Conservation (phyloP, 1,284 basidiomycete genomes). For the Xerocomus nothofagi region DNA sequence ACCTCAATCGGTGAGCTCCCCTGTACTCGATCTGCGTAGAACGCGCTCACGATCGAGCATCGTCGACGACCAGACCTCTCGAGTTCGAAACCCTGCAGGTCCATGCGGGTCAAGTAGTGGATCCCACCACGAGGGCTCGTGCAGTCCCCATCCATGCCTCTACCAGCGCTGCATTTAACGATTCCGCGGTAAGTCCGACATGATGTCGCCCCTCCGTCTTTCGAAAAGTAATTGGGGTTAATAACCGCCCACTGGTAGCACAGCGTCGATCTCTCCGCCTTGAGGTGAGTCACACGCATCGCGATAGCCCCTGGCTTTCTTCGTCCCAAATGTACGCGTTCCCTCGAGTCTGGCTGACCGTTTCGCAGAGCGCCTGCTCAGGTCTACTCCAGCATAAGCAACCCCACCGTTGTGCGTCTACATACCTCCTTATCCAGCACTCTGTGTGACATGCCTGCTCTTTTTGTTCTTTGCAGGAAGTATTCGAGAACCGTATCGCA, state of each 20-base stretch:
- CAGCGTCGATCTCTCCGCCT: constrained; percentile 81
- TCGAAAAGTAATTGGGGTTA: too few species aligned
- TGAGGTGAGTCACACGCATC: constrained; percentile 45
- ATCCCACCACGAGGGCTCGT: constrained; percentile 73
- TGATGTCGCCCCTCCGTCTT: too few species aligned
- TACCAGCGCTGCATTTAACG: constrained; percentile 79
- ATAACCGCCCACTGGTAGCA: constrained; percentile 53
- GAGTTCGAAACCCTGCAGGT: constrained; percentile 85
- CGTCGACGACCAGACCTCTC: constrained; percentile 33
- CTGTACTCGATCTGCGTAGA: not conserved
- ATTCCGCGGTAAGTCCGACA: constrained; percentile 53
- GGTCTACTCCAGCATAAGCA: constrained; percentile 79
- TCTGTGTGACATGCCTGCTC: not conserved
- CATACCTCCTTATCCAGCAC: not conserved
- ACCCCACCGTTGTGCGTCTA: constrained; percentile 74
- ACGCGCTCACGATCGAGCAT: not conserved
- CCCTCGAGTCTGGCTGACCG: constrained; percentile 3
- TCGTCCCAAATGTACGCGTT: too few species aligned
- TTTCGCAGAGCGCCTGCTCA: constrained; percentile 58
- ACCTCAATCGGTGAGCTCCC: constrained; percentile 18
- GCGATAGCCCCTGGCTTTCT: too few species aligned
- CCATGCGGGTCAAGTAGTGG: constrained; percentile 77
- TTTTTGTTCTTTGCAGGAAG: constrained; percentile 54
- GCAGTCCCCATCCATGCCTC: constrained; percentile 83
- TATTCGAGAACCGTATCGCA: constrained; percentile 84